Conservation (phyloP, 768 basidiomycete species). For the Pulveroboletus sp. region DNA sequence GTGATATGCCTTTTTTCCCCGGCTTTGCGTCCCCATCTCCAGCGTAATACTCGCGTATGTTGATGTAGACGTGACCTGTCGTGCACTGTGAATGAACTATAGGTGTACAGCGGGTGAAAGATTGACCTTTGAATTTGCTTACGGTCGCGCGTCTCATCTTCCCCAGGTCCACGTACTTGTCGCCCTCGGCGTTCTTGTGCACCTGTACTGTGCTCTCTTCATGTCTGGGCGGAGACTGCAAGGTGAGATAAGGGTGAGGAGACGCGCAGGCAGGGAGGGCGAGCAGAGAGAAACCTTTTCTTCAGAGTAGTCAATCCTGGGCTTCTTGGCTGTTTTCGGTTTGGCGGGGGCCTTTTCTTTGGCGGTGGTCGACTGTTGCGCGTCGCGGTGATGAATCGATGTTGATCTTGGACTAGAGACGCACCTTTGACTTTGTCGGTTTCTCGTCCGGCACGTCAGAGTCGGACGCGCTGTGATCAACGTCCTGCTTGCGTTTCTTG, state of each 20-base stretch:
- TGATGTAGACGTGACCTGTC: slow-evolving; percentile 50
- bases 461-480: slow-evolving; percentile 11
- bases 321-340: slow-evolving; percentile 34
- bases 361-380: not conserved
- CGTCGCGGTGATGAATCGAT: not conserved
- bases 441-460: slow-evolving; percentile 12
- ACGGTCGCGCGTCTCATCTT: slow-evolving; percentile 69
- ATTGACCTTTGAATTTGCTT: slow-evolving; percentile 42
- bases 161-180: slow-evolving; percentile 60
- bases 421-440: slow-evolving; percentile 14
- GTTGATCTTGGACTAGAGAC: not conserved
- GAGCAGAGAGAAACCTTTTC: slow-evolving; percentile 8
- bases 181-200: slow-evolving; percentile 27
- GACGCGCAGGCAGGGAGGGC: not conserved
- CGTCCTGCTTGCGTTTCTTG: slow-evolving; percentile 19
- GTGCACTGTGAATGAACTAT: slow-evolving; percentile 28
- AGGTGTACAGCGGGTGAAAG: not conserved
- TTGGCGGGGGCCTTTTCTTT: slow-evolving; percentile 16
- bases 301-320: slow-evolving; percentile 21
- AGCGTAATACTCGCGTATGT: slow-evolving; percentile 74
- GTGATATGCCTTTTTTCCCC: slow-evolving; percentile 76
- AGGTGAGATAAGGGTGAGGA: slow-evolving; percentile 16
- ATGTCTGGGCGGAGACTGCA: slow-evolving; percentile 12
- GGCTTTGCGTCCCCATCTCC: slow-evolving; percentile 62
- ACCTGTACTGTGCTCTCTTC: slow-evolving; percentile 7